Evolutionary conservation across 352 stramenopile species (phyloP), one percentile per base, ranked within the genome.

Genomic region (Phytophthora cactorum): DNA sequence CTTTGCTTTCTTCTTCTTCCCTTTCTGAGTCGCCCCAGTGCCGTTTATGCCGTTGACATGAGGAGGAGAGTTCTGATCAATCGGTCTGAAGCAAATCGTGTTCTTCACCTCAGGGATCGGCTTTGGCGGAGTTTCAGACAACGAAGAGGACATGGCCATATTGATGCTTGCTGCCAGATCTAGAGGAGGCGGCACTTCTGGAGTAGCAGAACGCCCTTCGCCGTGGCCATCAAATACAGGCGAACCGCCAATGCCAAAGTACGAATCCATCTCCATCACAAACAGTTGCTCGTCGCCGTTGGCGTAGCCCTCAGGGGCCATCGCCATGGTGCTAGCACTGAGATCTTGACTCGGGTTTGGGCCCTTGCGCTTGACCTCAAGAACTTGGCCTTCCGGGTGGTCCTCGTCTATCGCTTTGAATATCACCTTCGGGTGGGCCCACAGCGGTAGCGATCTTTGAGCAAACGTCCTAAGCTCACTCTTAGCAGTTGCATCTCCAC

Each of bases 211-310:
- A 15, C 43, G 55, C 49, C 46, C 47, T 27, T 29, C 67, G 41
- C 17, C 52, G 6, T 47, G 64, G 12, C 82, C 84, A 41, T 89
- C 71, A 59, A 94, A 92, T 9, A 94, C 84, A 5, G 86, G 86
- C 3, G 86, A 94, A 1, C 81, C 84, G 5, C 86, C 84, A n/a
- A 92, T 82, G 10, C 86, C 86, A 71, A 94, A 94, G 71, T 94
- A 94, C 34, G 84, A 90, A 70, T 94, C 86, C 86, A 94, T 94
- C 54, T 94, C 84, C 66, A 94, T 83, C 51, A 92, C 86, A 67
- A 94, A 94, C 29, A 93, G 69, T 63, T 92, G 82, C 28, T 91
- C 84, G 17, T 89, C 80, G 43, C 77, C 75, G 41, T 84, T 75
- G n/a, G 45, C 64, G 31, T 61, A 75, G 4, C 68, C 71, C 27